Conservation (phyloP, 1,284 basidiomycete species). For the Volvariella surrecta region DNA sequence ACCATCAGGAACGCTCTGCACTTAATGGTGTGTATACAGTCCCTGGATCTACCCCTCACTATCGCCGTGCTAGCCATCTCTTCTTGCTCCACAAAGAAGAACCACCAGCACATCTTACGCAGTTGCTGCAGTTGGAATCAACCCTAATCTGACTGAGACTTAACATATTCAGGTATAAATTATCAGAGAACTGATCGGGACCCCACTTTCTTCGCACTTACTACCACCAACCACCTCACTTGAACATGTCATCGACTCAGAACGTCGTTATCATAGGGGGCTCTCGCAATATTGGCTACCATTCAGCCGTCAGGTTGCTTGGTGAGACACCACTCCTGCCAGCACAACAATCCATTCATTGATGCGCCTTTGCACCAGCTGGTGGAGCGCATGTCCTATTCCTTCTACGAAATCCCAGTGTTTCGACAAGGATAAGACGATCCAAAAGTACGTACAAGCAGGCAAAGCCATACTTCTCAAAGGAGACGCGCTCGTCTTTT, state of each 20-base stretch:
- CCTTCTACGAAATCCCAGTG: conserved; percentile 33
- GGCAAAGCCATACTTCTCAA: conserved; percentile 37
- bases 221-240: too few species aligned
- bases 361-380: conserved; percentile 10
- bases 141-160: too few species aligned
- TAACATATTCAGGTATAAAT: too few species aligned
- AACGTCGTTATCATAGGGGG: conserved; percentile 39
- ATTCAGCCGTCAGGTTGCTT: conserved; percentile 37
- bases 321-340: conserved; percentile 19
- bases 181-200: too few species aligned
- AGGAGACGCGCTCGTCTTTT: conserved; percentile 39
- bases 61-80: too few species aligned
- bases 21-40: too few species aligned
- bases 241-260: conserved; percentile 9
- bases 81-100: too few species aligned
- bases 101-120: too few species aligned
- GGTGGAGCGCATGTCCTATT: conserved; percentile 43
- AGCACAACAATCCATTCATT: neutral
- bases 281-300: conserved; percentile 54
- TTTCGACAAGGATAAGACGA: conserved; percentile 37
- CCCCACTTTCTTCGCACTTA: too few species aligned
- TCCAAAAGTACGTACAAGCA: conserved; percentile 31
- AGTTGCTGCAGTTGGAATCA: too few species aligned
- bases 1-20: too few species aligned
- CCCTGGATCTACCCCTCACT: too few species aligned